Percentiles rank a stretch among this genome's conserved stretches.
Evolutionary conservation across 768 basidiomycete species (phyloP).

Genomic region (Phlebiopsis gigantea): DNA sequence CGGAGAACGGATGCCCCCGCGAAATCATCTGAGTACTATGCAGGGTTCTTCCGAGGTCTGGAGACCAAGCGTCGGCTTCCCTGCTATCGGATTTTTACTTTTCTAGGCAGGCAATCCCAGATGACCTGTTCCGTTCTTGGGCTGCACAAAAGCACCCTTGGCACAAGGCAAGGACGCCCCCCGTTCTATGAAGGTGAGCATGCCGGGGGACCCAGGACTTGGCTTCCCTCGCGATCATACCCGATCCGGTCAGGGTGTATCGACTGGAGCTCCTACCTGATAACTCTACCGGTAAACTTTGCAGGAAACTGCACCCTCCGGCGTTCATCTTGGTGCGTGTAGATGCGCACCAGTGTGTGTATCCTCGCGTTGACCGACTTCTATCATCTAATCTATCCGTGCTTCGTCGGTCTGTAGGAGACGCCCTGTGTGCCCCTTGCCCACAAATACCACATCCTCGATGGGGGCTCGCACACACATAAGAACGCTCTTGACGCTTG

Average conservation of each 20-base stretch:
- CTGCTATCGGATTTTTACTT: conserved; percentile 4
- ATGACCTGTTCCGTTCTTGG: not conserved
- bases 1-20: not conserved
- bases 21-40: conserved; percentile 1
- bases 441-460: not conserved
- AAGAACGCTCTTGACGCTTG: not conserved
- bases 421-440: not conserved
- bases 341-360: not conserved
- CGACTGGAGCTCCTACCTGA: not conserved
- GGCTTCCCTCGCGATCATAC: not conserved
- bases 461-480: not conserved
- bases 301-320: no score
- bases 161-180: not conserved
- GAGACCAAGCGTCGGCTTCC: not conserved
- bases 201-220: not conserved
- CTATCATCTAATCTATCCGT: conserved; percentile 7
- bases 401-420: conserved; percentile 1
- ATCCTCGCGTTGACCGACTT: not conserved
- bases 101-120: conserved; percentile 1
- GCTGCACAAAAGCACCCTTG: not conserved
- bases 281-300: not conserved
- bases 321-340: not conserved
- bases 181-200: not conserved
- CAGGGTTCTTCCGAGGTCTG: conserved; percentile 6
- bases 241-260: not conserved